Evolutionary conservation across 257 asterid species (phyloP), one percentile per base, ranked within the genome.

Genomic region (Coffea canephora): DNA sequence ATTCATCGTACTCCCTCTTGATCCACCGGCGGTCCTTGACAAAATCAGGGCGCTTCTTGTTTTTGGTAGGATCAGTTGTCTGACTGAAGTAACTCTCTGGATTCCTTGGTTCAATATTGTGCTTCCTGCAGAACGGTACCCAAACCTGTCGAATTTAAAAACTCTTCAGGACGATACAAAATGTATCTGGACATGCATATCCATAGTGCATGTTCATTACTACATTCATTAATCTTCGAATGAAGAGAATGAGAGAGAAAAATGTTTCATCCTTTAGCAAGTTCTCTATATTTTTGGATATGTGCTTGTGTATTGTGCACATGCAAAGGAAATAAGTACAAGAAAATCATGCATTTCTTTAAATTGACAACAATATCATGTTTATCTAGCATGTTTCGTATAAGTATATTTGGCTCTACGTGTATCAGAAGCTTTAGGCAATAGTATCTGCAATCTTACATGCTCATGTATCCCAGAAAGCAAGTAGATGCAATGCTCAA

Each of bases 101-200:
- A 83, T 95, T 95, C 83, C 98, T 86, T 0, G 98, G 98, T 86
- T 95, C 98, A 50, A 95, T 91, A 66, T 90, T 75, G 84, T 95
- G 99, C 77, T 95, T 95, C 80, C 96, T 88, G 75, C 98, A 95
- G 86, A 95, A 95, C 57, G 99, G 98, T 73, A 93, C 99, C 99
- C 99, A 95, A 25, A 91, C 41, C 98, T 94, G 81, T 83, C 6
- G 55, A 77, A 9, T 41, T 27, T 67, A 79, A 18, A 72, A 72
- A 71, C 46, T 18, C 27, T 15, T 69, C 23, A 46, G n/a, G 15
- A 74, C 12, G 52, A 41, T 41, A 4, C 19, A n/a, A n/a, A 0
- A 14, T 74, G 8, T 2, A 14, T 31, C 21, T 39, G 43, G 43
- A 39, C 43, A 39, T 39, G 43, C 57, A 50, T 12, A 50, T 13